Evolutionary conservation across 257 asterid species (phyloP).

Genomic region (Linaria vulgaris): DNA sequence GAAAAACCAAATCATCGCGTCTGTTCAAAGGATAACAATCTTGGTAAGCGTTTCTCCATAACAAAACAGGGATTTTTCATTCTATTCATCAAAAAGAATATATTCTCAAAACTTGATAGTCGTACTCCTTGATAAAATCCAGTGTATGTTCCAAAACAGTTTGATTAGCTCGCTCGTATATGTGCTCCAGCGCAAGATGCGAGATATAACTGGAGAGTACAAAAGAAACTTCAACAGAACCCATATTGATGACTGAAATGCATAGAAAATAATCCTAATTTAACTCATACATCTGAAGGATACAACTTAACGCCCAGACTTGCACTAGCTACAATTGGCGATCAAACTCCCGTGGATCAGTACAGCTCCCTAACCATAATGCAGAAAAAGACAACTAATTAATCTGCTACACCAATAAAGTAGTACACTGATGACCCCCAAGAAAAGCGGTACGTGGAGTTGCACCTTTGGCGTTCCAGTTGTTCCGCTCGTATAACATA

Average conservation of each 20-base stretch:
- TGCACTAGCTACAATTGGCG: conserved; percentile 76
- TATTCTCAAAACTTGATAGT: conserved; percentile 17
- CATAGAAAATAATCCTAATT: neutral
- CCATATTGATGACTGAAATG: neutral
- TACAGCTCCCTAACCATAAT: conserved; percentile 65
- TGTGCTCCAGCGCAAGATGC: conserved; percentile 96
- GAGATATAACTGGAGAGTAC: conserved; percentile 71
- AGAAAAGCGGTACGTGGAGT: neutral
- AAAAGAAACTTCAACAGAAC: neutral
- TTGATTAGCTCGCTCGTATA: conserved; percentile 93
- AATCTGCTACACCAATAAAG: conserved; percentile 19
- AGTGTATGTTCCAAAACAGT: conserved; percentile 30
- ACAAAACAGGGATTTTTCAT: too few relatives aligned
- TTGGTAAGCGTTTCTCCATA: too few relatives aligned
- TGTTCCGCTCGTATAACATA: conserved; percentile 97
- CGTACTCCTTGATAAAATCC: conserved; percentile 33
- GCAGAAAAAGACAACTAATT: neutral
- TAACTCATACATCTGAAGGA: conserved; percentile 82
- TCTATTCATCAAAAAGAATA: too few relatives aligned
- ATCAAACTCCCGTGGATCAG: conserved; percentile 78
- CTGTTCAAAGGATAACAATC: too few relatives aligned
- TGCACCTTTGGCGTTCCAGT: conserved; percentile 97
- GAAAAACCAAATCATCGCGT: too few relatives aligned
- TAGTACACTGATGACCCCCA: conserved; percentile 15
- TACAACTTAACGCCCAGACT: conserved; percentile 44